Evolutionary conservation across 2,329 filamentous ascomycete species (phyloP).

Genomic region (Aureobasidium sp.): DNA sequence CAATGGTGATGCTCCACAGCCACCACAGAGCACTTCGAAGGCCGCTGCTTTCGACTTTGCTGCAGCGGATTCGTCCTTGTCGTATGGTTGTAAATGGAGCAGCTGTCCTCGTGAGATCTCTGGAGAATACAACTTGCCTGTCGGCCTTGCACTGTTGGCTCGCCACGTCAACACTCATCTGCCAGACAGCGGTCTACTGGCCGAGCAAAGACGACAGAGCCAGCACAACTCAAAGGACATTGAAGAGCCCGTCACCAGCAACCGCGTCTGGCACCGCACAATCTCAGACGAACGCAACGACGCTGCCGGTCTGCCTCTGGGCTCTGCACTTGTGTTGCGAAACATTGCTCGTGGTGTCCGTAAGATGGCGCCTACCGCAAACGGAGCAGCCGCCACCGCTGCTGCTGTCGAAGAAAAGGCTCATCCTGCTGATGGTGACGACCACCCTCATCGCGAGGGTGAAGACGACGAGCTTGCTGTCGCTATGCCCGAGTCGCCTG

Average conservation of each 20-base stretch:
- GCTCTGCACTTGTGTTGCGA: conserved; percentile 67
- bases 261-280: conserved; percentile 37
- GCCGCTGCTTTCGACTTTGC: conserved; percentile 24
- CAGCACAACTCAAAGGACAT: conserved; percentile 21
- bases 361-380: conserved; percentile 23
- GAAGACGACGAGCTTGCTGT: conserved; percentile 44
- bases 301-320: conserved; percentile 71
- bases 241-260: conserved; percentile 17
- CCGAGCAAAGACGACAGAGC: conserved; percentile 21
- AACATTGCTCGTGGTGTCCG: conserved; percentile 58
- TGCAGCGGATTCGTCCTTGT: conserved; percentile 31
- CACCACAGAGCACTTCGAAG: neutral
- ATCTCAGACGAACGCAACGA: conserved; percentile 45
- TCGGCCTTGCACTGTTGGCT: conserved; percentile 25
- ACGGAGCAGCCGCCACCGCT: conserved; percentile 19
- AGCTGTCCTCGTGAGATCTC: conserved; percentile 53
- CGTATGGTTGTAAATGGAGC: conserved; percentile 59
- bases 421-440: neutral
- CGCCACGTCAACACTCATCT: conserved; percentile 64
- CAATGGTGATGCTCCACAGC: conserved; percentile 1
- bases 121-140: conserved; percentile 22
- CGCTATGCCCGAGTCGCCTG: conserved; percentile 40
- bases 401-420: neutral
- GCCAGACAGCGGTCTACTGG: conserved; percentile 37
- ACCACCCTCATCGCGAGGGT: conserved; percentile 51